Percentiles rank a stretch among this genome's conserved stretches.
Evolutionary conservation across 2,329 filamentous ascomycete species (phyloP).

Genomic region (Thyridium curvatum): DNA sequence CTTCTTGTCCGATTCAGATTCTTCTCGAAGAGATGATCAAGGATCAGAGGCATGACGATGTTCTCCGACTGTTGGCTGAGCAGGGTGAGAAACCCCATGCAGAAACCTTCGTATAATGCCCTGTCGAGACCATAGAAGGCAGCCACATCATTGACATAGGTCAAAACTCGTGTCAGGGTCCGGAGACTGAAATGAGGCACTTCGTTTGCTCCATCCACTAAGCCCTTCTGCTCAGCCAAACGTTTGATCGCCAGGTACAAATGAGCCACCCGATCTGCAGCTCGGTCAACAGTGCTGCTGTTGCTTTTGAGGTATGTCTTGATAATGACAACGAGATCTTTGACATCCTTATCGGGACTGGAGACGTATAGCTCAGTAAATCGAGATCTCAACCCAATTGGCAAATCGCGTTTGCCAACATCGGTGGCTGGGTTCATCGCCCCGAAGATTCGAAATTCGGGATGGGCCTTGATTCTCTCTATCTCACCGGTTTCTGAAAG

Average conservation of each 20-base stretch:
- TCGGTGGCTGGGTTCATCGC: slow-evolving; percentile 99
- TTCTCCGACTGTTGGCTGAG: slow-evolving; percentile 77
- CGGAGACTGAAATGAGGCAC: slow-evolving; percentile 95
- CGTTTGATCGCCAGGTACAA: slow-evolving; percentile 85
- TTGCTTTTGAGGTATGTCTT: slow-evolving; percentile 76
- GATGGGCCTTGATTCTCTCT: slow-evolving; percentile 81
- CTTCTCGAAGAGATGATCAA: slow-evolving; percentile 70
- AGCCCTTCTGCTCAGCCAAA: slow-evolving; percentile 70
- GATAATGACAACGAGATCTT: slow-evolving; percentile 83
- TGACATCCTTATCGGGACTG: slow-evolving; percentile 79
- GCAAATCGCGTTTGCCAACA: slow-evolving; percentile 90
- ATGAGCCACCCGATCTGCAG: slow-evolving; percentile 73
- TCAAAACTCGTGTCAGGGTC: slow-evolving; percentile 83
- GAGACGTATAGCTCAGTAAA: slow-evolving; percentile 96
- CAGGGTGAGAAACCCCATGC: slow-evolving; percentile 94
- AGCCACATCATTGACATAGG: slow-evolving; percentile 80
- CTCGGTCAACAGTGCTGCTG: slow-evolving; percentile 64
- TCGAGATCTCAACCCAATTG: slow-evolving; percentile 77
- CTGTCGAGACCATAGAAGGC: slow-evolving; percentile 78
- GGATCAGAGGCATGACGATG: slow-evolving; percentile 71
- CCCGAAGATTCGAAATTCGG: slow-evolving; percentile 91
- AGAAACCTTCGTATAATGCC: slow-evolving; percentile 89
- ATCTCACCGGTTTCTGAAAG: slow-evolving; percentile 92
- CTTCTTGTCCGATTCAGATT: slow-evolving; percentile 59
- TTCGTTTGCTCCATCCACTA: slow-evolving; percentile 94